These are phyloP conservation scores for Phytomonas sp. DNA, from an alignment of 208 protist genomes.

Conservation along the genomic window DNA sequence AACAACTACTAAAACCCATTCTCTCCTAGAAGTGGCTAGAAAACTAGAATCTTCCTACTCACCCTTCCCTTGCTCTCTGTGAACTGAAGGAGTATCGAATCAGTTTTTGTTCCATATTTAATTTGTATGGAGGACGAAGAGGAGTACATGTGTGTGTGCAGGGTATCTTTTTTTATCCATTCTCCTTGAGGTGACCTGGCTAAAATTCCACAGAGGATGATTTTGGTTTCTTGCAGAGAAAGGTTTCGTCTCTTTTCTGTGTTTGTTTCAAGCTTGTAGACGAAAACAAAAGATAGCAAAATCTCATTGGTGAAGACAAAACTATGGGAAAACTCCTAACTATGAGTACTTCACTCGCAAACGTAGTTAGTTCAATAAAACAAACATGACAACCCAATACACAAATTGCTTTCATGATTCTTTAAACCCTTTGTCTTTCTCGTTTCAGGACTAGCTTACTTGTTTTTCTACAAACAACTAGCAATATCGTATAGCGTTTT, in stretches of 20 bases:
- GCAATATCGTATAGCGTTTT: constrained; percentile 12
- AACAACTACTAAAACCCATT: neutral
- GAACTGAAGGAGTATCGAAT: neutral
- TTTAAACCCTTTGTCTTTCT: constrained; percentile 4
- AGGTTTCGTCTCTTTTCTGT: neutral
- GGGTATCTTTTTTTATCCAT: neutral
- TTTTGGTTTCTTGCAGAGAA: neutral
- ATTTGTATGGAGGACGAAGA: neutral
- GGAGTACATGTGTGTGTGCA: neutral
- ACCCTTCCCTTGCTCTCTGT: neutral
- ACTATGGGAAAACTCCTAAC: neutral
- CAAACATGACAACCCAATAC: neutral
- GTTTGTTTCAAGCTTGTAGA: neutral
- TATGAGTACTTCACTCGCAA: neutral
- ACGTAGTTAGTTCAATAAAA: neutral
- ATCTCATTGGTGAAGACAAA: neutral
- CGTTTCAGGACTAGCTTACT: neutral
- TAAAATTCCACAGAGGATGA: neutral
- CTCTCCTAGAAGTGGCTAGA: neutral
- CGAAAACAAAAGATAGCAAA: neutral
- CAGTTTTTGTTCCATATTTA: neutral
- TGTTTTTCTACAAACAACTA: neutral
- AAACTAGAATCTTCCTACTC: neutral
- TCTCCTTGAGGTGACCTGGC: neutral
- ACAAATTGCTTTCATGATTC: neutral